Base-by-base conservation (phyloP, 306 rosid genomes). In the Pyrus betulifolia region DNA sequence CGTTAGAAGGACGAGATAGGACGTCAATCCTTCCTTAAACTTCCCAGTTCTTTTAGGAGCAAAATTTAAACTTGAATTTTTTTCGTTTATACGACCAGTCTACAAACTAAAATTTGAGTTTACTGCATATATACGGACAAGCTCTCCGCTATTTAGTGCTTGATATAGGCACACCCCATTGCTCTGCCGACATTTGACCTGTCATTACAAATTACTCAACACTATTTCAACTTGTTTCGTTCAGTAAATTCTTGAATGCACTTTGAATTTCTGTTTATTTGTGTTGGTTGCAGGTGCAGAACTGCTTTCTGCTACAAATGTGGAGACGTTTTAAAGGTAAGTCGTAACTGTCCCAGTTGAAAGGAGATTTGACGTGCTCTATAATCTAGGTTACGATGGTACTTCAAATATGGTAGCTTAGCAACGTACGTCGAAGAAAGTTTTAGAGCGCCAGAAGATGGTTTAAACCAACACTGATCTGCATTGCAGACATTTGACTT, bases 261-360 rank as follows among this genome's bases (percentile, higher is more conserved):
- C 31, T 40, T 0, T 57, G 35, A 57, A 57, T 57, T 23, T 72
- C 35, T 14, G 5, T 40, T 58, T 72, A 4, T 68, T 44, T 58
- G 15, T n/a, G 57, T 58, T 58, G 76, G 40, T 59, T 40, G 23
- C 58, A 59, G 77, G 77, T 73, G 77, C 58, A 45, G 31, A 42
- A 73, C 77, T 40, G 21, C 42, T 18, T 73, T 73, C 69, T 73
- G 77, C 58, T 73, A 73, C 58, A 59, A 57, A 60, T 59, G 69
- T 19, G 77, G 65, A 15, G 22, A 42, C 5, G 12, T 74, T 9
- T 60, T 74, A 11, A 18, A 25, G 45, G 8, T 4, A 9, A 25
- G 17, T 28, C 28, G 1, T 42, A 2, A 13, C 6, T 73, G 77
- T 25, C 77, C 69, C 40, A 59, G 19, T 10, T 73, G 77, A 42